Base-by-base conservation (phyloP, 805 yeast genomes). In the Metahyphopichia silvanorum region DNA sequence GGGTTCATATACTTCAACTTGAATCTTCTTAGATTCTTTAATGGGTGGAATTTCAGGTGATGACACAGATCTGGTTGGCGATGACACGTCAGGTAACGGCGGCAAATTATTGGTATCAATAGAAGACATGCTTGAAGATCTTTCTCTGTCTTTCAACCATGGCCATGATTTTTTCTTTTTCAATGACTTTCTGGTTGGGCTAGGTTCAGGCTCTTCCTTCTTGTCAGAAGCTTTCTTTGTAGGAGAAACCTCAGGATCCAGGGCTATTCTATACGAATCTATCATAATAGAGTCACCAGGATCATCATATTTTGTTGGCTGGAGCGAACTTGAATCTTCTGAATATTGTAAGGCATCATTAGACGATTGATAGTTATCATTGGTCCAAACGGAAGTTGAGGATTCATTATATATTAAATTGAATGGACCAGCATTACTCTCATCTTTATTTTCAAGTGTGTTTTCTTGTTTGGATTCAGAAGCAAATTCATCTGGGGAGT, bases 121-220 rank as follows among this genome's bases (percentile, higher is more conserved):
- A 5, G 60, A 45, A 4, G 66, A 57, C 6, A 57, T 37, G 39
- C 66, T 60, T 3, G 51, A 42, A 1, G 63, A 50, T 25, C 65
- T 45, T 24, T 56, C 53, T 33, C 50, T 43, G 17, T 44, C 57
- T 34, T 55, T 53, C 23, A 61, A 42, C 72, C 71, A 66, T 7
- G 57, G 55, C 71, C 71, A 66, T 10, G 65, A 53, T 40, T 63
- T 62, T 47, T 63, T 66, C 48, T 58, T 60, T 33, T 53, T 47
- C 29, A 57, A 43, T 26, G 40, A 47, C 43, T 45, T 51, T 25
- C 18, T 27, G 21, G 11, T 27, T 8, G 28, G 28, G n/a, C 28
- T 23, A 5, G 14, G n/a, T 23, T 23, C 5, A 23, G 25, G 4
- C 14, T 12, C n/a, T 23, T 9, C 15, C 5, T 23, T 4, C 7